Base-by-base conservation (phyloP, 2,329 filamentous ascomycete genomes). In the Uncinocarpus reesii region DNA sequence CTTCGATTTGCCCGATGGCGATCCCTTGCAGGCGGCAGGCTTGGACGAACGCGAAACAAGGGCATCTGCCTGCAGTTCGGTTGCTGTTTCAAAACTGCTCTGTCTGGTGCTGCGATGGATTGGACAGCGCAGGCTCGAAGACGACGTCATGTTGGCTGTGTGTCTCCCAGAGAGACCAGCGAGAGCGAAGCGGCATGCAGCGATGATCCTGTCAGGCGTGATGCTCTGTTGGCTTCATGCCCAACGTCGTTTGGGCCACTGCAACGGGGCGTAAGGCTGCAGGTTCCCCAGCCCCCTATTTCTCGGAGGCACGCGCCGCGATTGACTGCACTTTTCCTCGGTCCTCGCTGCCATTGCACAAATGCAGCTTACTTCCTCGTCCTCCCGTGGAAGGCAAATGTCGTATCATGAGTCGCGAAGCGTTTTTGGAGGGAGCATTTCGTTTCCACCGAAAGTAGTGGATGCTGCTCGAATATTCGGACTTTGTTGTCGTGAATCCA, bases 221-320 rank as follows among this genome's bases (percentile, higher is more conserved):
- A 21, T 40, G 3, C 2, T 31, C 15, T n/a, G 15, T 42, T 4
- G 13, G 11, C 32, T 42, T 31, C 15, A 18, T 42, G 41, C 41
- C 41, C 41, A 34, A 43, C 10, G 13, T 13, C 15, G 29, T 23
- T 26, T n/a, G 16, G 41, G 41, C 18, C 28, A 34, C 28, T 10
- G 7, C 16, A 43, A 43, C 41, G 41, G 41, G 41, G 41, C 41
- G 41, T 43, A 43, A 34, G 41, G 41, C 41, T 43, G 41, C 41
- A 43, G 16, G 18, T 32, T 43, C 13, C 28, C 41, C 28, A 37
- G 34, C 38, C 2, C 21, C 35, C 35, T 20, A 8, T 23, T 34
- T 43, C 41, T 28, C 11, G 13, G 20, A 29, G 10, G 11, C 26
- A 23, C 32, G 7, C 18, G 6, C 11, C 10, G 10, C 5, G 10